Base-by-base conservation (phyloP, 495 filamentous ascomycete species). In the Rusavskia elegans region DNA sequence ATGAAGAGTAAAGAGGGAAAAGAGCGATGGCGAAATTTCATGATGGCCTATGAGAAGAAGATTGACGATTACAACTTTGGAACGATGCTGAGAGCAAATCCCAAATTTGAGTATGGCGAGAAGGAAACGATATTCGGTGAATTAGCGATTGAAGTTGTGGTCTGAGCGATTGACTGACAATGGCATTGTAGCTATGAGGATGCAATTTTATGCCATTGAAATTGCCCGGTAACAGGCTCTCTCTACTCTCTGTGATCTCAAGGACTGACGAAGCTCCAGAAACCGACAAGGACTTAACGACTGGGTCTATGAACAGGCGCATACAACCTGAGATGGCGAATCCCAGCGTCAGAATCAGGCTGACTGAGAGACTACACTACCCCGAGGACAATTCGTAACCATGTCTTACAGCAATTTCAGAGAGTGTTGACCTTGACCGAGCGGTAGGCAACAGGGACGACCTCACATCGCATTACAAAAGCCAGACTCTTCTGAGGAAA, bases 1-100 rank as follows among this genome's bases (percentile, higher is more conserved):
- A 95, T 99, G 92, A 99, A 99, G 80, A 94, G 84, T 77, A 93
- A 93, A 71, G 71, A 71, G 13, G 93, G 92, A 63, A 99, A 99
- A 74, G 92, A 94, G 66, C 76, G 78, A 67, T 99, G 92, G 92
- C 81, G 92, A 54, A 84, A 83, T 55, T 99, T 95, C 71, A 84
- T 97, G 77, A 88, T 84, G 73, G 69, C 77, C 62, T 99, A 92
- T 66, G 87, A 96, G 69, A 86, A 93, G 69, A 89, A 79, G 68
- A 72, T 99, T 21, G 80, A 87, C 50, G 93, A 97, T 66, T 99
- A 80, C 75, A 99, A 95, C 72, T 99, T 96, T 67, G 92, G 92
- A 45, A 95, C 92, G 5, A 85, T 99, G 73, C 55, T 99, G 58
- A 76, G 92, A 27, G 69, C 76, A 44, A 86, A 81, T 61, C 77